Base-by-base conservation (phyloP, 2,329 filamentous ascomycete species). In the Fusarium nygamai region DNA sequence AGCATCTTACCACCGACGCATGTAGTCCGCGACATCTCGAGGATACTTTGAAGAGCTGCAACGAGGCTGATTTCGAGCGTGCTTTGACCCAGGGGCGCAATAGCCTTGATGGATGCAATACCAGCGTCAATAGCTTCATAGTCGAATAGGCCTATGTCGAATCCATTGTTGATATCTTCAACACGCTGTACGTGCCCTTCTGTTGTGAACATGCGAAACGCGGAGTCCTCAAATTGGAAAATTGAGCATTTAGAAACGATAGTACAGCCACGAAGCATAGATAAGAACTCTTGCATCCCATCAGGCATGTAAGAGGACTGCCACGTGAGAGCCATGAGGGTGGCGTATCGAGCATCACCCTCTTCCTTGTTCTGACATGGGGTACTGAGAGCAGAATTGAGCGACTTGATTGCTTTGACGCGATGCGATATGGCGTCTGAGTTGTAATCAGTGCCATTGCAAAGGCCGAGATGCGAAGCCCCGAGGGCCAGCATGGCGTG, bases 121-220 rank as follows among this genome's bases (percentile, higher is more conserved):
- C 46, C 46, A 6, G 13, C 20, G 9, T 48, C 27, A 4, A 29
- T 22, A 1, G 9, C 6, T 12, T 22, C 24, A 5, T 22, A 0
- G 1, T 47, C 44, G 10, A 5, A 29, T 5, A 47, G 19, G 4
- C 44, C 19, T 0, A 16, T 11, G 20, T 48, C 46, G 46, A 48
- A 48, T 22, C 46, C 46, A 10, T 17, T 31, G 27, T 48, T 48
- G 14, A 48, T 22, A n/a, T 31, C 46, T 0, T 48, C 0, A 2
- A 48, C 46, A 5, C 27, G 20, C 27, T 48, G 27, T 8, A 48
- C 27, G 7, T 48, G 46, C 20, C 14, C 46, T 2, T 48, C 46
- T 12, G 9, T 31, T n/a, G 46, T 12, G 20, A 48, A 48, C 27
- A 48, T 31, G 10, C 46, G 46, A n/a, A 48, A 48, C 6, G 1